phyloP scores from a whole-genome alignment of 2,329 filamentous ascomycete species.

The Ophiostoma ips region DNA sequence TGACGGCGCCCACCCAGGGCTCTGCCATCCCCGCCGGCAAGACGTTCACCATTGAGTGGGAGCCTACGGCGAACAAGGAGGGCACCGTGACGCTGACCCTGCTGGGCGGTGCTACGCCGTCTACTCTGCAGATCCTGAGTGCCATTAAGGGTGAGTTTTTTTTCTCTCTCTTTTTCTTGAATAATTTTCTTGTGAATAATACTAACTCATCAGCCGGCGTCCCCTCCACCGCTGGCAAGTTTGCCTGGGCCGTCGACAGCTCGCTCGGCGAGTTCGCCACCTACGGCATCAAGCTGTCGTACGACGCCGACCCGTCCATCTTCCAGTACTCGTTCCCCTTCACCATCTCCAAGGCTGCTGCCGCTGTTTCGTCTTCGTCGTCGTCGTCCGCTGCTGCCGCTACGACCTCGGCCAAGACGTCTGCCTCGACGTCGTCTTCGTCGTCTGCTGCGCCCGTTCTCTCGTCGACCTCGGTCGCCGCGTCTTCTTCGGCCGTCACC shows the following conservation, averaged over 20 bases:
- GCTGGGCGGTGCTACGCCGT: constrained; percentile 34
- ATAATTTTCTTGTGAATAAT: neutral
- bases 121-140: constrained; percentile 26
- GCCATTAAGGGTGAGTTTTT: constrained; percentile 36
- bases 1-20: constrained; percentile 32
- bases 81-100: constrained; percentile 37
- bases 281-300: constrained; percentile 44
- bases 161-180: neutral
- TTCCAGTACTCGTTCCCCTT: constrained; percentile 54
- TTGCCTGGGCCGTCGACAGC: constrained; percentile 36
- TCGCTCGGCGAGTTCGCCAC: constrained; percentile 30
- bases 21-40: constrained; percentile 34
- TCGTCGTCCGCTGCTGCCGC: constrained; percentile 12
- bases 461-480: constrained; percentile 6
- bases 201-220: constrained; percentile 27
- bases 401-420: neutral
- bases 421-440: neutral
- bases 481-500: constrained; percentile 12
- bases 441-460: neutral
- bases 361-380: constrained; percentile 8
- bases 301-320: constrained; percentile 30
- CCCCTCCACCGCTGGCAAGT: constrained; percentile 30
- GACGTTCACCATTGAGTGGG: constrained; percentile 38
- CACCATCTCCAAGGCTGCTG: constrained; percentile 27
- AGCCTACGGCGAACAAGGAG: constrained; percentile 26